phyloP scores from a whole-genome alignment of 768 basidiomycete species.

The Roridomyces roridus region DNA sequence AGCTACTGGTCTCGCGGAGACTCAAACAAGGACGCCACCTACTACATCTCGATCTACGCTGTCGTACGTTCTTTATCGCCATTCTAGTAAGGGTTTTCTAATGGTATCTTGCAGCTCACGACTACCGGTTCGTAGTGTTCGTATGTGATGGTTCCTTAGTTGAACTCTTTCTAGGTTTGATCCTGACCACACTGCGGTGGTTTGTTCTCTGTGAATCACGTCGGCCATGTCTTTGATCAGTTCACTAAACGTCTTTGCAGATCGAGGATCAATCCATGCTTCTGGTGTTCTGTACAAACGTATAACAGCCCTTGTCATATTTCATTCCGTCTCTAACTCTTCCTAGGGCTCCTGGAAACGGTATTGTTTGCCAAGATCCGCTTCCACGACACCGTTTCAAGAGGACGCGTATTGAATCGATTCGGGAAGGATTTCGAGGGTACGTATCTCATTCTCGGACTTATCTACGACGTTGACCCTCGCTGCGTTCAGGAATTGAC shows the following conservation, averaged over 20 bases:
- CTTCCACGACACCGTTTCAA: constrained; percentile 91
- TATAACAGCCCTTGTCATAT: constrained; percentile 30
- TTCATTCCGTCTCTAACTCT: neutral
- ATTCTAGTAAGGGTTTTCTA: constrained; percentile 2
- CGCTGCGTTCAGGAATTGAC: constrained; percentile 65
- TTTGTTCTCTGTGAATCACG: constrained; percentile 69
- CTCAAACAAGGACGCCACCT: constrained; percentile 50
- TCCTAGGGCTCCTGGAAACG: constrained; percentile 67
- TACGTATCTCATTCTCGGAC: constrained; percentile 28
- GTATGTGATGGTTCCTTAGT: neutral
- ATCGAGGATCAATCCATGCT: constrained; percentile 83
- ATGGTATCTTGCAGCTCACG: constrained; percentile 33
- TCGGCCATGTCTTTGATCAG: constrained; percentile 5
- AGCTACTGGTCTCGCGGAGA: constrained; percentile 70
- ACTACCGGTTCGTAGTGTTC: constrained; percentile 40
- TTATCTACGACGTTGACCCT: constrained; percentile 22
- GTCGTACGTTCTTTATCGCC: constrained; percentile 44
- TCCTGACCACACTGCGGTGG: constrained; percentile 66
- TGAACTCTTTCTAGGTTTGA: constrained; percentile 31
- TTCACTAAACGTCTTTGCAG: constrained; percentile 33
- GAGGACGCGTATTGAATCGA: constrained; percentile 82
- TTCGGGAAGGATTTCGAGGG: constrained; percentile 93
- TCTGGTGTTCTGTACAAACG: constrained; percentile 79
- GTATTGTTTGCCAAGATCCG: constrained; percentile 89
- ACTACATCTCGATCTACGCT: constrained; percentile 78